These are phyloP conservation scores for Trichophyton schoenleinii DNA, from an alignment of 2,329 filamentous ascomycete species.

Conservation along the genomic window DNA sequence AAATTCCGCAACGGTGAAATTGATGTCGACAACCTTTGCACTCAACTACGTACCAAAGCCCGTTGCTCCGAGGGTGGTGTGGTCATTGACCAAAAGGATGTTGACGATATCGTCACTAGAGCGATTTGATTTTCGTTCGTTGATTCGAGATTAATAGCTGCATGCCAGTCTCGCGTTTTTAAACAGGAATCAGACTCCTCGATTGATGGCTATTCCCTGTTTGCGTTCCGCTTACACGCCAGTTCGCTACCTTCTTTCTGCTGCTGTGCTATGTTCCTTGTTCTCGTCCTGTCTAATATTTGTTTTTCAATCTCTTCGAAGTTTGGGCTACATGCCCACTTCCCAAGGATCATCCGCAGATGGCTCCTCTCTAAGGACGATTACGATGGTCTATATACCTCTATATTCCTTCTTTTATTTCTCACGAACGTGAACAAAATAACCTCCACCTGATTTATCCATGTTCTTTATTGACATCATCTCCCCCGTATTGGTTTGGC, in stretches of 20 bases:
- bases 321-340: too few relatives aligned
- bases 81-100: slow-evolving; percentile 78
- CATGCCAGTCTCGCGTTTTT: neutral
- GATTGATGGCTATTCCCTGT: neutral
- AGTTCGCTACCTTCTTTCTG: neutral
- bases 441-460: neutral
- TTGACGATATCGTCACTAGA: slow-evolving; percentile 59
- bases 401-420: neutral
- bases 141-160: neutral
- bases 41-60: slow-evolving; percentile 86
- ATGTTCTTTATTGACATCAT: neutral
- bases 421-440: neutral
- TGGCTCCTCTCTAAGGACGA: too few relatives aligned
- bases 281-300: neutral
- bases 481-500: neutral
- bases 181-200: neutral
- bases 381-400: neutral
- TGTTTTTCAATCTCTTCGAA: neutral
- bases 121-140: slow-evolving; percentile 16
- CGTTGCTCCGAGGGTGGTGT: slow-evolving; percentile 83
- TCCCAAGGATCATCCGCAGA: neutral
- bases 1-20: slow-evolving; percentile 84
- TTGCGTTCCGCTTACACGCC: neutral
- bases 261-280: neutral
- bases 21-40: slow-evolving; percentile 84